Evolutionary conservation across 768 basidiomycete species (phyloP), one percentile per base, ranked within the genome.

Genomic region (Lactifluus hygrophoroides): DNA sequence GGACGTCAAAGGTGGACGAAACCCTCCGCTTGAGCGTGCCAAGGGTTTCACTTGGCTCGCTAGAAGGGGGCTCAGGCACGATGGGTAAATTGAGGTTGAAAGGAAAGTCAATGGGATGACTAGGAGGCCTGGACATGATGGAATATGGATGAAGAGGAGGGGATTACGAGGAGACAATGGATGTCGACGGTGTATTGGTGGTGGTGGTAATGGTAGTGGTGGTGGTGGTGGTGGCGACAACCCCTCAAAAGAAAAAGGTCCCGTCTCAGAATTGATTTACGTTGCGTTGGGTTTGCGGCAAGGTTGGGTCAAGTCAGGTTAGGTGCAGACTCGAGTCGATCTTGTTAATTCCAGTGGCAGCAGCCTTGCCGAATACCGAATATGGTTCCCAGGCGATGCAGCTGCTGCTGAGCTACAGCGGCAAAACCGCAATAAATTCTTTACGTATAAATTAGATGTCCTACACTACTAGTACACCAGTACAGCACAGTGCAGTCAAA

Each of bases 51-150:
- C 48, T 60, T 13, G 59, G 28, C 35, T 51, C 54, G 16, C 43
- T 43, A 11, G 47, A 28, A 19, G 51, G 42, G 14, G 23, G 19
- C 32, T 50, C 53, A 23, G 46, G 38, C 11, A 53, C 27, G 28
- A 25, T 21, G 34, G 46, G 35, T 25, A 50, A 40, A 32, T 27
- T 30, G 13, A 55, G 54, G 30, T 80, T 75, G 21, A 68, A 64
- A 48, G 77, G 77, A 64, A 73, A 74, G 71, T 70, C 68, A 61
- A 79, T 80, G 52, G 76, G 75, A 47, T 51, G 54, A 23, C 23
- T 49, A 44, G 47, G 34, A 14, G 17, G 37, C 34, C 34, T 51
- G 53, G 53, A 50, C 43, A 55, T 55, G n/a, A 49, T 38, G 5
- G 35, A 37, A 17, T 25, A 16, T 3, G 16, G 25, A 48, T 17